Percentiles rank a stretch among this genome's conserved stretches.
Evolutionary conservation across 176 grass and related monocot species (phyloP).

Genomic region (Tillandsia leiboldiana): DNA sequence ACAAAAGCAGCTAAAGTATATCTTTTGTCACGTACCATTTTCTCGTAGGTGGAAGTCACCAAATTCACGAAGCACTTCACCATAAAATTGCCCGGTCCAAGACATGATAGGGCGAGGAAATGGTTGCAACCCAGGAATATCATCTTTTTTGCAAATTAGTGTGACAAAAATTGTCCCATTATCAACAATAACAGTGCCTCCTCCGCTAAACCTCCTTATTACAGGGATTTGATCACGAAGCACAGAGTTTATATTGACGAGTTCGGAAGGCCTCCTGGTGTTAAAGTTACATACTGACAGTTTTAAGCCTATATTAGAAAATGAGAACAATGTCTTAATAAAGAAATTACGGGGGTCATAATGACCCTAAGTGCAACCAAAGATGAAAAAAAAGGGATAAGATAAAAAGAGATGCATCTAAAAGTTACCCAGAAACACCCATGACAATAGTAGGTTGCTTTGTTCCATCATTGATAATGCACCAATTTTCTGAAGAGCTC

Average conservation of each 20-base stretch:
- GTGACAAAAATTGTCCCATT: slow-evolving; percentile 68
- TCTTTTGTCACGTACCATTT: slow-evolving; percentile 50
- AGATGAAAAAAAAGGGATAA: neutral
- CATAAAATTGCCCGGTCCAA: slow-evolving; percentile 65
- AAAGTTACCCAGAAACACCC: slow-evolving; percentile 65
- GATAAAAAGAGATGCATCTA: neutral
- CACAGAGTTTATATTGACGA: slow-evolving; percentile 50
- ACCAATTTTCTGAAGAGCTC: slow-evolving; percentile 56
- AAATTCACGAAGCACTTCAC: slow-evolving; percentile 37
- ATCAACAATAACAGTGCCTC: slow-evolving; percentile 82
- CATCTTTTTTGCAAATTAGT: slow-evolving; percentile 76
- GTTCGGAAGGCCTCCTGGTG: slow-evolving; percentile 66
- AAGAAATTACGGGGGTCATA: neutral
- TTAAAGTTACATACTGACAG: slow-evolving; percentile 13
- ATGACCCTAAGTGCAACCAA: neutral
- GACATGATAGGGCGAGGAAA: slow-evolving; percentile 79
- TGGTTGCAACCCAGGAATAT: slow-evolving; percentile 45
- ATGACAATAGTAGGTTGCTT: slow-evolving; percentile 60
- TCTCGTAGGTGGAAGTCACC: slow-evolving; percentile 68
- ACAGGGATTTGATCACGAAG: slow-evolving; percentile 46
- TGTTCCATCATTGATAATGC: slow-evolving; percentile 57
- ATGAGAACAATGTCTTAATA: neutral
- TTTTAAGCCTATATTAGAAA: neutral
- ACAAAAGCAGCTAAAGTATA: neutral
- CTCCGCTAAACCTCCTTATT: slow-evolving; percentile 72